phyloP scores from a whole-genome alignment of 2,329 filamentous ascomycete species.

The Fusarium avenaceum region DNA sequence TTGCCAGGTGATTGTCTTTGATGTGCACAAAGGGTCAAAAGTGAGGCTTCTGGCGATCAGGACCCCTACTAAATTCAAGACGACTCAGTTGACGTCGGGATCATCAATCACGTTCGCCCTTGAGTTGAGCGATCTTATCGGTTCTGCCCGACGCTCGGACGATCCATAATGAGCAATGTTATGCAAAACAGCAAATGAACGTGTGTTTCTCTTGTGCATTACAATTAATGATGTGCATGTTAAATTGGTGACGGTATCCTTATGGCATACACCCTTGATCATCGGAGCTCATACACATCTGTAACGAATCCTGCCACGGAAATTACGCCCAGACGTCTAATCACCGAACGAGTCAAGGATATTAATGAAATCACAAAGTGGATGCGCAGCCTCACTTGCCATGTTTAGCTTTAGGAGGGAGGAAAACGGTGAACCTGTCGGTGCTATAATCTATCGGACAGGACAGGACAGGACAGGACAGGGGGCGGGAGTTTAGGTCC shows the following conservation, averaged over 20 bases:
- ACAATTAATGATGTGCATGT: slow-evolving; percentile 29
- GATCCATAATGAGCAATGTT: slow-evolving; percentile 6
- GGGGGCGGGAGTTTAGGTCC: slow-evolving; percentile 26
- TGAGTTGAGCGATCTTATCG: slow-evolving; percentile 14
- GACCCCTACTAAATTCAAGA: slow-evolving; percentile 1
- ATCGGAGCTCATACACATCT: slow-evolving; percentile 39
- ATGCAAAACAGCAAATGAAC: background rate
- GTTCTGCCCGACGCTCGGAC: background rate
- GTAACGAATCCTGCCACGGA: slow-evolving; percentile 46
- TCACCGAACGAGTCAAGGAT: slow-evolving; percentile 29
- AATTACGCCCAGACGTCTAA: slow-evolving; percentile 29
- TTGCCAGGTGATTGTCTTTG: slow-evolving; percentile 8
- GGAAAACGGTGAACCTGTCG: slow-evolving; percentile 14
- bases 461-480: slow-evolving; percentile 1
- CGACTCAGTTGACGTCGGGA: slow-evolving; percentile 1
- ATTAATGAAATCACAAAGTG: slow-evolving; percentile 18
- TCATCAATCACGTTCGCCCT: slow-evolving; percentile 3
- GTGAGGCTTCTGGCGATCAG: slow-evolving; percentile 34
- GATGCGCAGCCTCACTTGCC: slow-evolving; percentile 39
- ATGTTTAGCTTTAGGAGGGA: slow-evolving; percentile 3
- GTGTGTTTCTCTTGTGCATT: too few species aligned
- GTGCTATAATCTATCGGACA: background rate
- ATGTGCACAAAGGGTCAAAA: slow-evolving; percentile 8
- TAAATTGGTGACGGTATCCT: background rate
- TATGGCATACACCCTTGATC: slow-evolving; percentile 4